These are phyloP conservation scores for Solanum tarapatanum DNA, from an alignment of 257 asterid species.

Conservation along the genomic window DNA sequence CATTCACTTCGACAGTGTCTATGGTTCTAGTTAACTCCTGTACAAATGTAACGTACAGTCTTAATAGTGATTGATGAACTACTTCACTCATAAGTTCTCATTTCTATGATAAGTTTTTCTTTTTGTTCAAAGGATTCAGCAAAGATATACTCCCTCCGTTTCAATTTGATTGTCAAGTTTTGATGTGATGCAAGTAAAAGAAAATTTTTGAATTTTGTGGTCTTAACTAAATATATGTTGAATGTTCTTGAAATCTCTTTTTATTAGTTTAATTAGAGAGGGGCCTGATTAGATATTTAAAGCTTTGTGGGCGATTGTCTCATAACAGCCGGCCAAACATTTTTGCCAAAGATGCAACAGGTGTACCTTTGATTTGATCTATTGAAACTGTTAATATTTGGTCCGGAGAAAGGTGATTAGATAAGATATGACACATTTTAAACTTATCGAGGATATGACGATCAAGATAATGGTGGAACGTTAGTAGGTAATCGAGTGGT, in stretches of 20 bases:
- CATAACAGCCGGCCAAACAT: slow-evolving; percentile 8
- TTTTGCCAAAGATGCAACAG: background rate
- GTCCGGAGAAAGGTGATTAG: background rate
- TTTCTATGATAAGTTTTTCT: background rate
- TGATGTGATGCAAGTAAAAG: background rate
- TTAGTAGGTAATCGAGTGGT: background rate
- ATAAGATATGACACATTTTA: background rate
- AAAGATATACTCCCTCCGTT: background rate
- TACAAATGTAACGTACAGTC: background rate
- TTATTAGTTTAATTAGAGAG: background rate
- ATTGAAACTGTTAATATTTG: background rate
- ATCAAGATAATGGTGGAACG: background rate
- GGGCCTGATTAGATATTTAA: background rate
- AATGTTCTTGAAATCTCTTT: background rate
- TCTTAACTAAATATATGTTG: background rate
- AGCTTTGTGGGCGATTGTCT: background rate
- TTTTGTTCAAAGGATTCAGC: background rate
- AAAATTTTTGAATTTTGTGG: background rate
- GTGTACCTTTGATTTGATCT: background rate
- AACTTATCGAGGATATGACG: background rate
- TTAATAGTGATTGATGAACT: background rate
- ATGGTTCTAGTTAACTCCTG: background rate
- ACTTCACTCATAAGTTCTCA: background rate
- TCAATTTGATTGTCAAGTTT: background rate
- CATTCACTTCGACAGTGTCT: background rate